Base-by-base conservation (phyloP, 306 rosid genomes). In the Fagus sylvatica region DNA sequence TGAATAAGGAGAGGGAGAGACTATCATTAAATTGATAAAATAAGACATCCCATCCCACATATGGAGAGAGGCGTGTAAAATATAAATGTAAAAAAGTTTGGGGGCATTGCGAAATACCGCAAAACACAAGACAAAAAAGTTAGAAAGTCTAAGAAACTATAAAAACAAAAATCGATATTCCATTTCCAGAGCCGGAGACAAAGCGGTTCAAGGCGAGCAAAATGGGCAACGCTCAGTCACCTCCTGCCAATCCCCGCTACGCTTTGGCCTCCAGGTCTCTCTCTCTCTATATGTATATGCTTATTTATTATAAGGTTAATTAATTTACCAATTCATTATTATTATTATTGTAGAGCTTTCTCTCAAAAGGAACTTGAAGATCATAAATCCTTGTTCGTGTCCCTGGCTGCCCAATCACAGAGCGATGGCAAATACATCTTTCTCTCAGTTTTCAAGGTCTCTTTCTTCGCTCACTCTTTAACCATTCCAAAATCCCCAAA, bases 251-350 rank as follows among this genome's bases (percentile, higher is more conserved):
- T 83, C 81, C 83, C 80, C 93, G 83, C 76, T 95, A 82, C 71
- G 81, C 80, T 66, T 73, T 93, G 2, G 88, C 98, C 43, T 86
- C 93, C 76, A 91, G 98, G 98, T 92, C 33, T 68, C 17, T 78
- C 43, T 60, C 65, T 60, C 54, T 68, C 61, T n/a, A 12, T 54
- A 16, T 69, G 32, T 41, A n/a, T 66, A 22, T 13, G 41, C 43
- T 5, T 11, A 41, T 34, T 19, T 8, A 13, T 30, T 51, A 12
- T 19, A 2, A 34, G 39, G 60, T 72, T 6, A 42, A 16, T 53
- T 19, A 32, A 33, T 70, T 66, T 46, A 69, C 40, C 2, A 33
- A 16, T 64, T 41, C 12, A 37, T 60, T n/a, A 53, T 37, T 6
- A 1, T 53, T 10, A 19, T 48, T 32, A 42, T 74, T 79, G 73